Evolutionary conservation across 805 yeast genomes (phyloP), one percentile per base, ranked within the genome.

Genomic region (Dipodascopsis tothii): DNA sequence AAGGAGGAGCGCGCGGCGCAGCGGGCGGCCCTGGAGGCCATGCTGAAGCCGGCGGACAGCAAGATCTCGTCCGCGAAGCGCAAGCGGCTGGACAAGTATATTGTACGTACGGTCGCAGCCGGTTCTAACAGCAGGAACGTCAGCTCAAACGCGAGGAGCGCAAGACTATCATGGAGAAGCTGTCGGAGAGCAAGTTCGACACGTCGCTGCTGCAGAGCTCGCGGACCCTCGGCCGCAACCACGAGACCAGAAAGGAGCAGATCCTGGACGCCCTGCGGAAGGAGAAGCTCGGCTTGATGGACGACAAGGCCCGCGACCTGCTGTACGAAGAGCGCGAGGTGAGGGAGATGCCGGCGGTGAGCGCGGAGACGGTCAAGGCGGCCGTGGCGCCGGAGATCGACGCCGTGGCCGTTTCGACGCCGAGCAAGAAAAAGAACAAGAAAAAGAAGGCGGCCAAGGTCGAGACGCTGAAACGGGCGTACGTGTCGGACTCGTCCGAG

Each of bases 141-240:
- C 96, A 87, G 60, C 59, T 87, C 55, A 82, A 81, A 57, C 70
- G 94, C 59, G 95, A 90, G 61, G 97, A 90, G 64, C 84, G 84
- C 62, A 83, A 83, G 54, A 73, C 74, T 2, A 67, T 90, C 42
- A 67, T 90, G 35, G 78, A 81, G 51, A 87, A 86, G 60, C 68
- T 90, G 34, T 67, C 75, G 5, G 66, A 67, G 27, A 76, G 84
- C 1, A 71, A 73, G 44, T 72, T 90, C 37, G 95, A 88, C 58
- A 77, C 95, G 0, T 66, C 80, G 0, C 55, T 77, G 9, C 68
- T 86, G 51, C 79, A 76, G 21, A 80, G 92, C 28, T 75, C 94
- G 18, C 87, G 86, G 58, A 71, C 73, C 3, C 71, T 90, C 39
- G 97, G 97, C 39, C 73, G 76, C 14, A 90, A 87, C 11, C 70